These are phyloP conservation scores for Histomonas meleagridis DNA, from an alignment of 208 protist genomes.

Conservation along the genomic window DNA sequence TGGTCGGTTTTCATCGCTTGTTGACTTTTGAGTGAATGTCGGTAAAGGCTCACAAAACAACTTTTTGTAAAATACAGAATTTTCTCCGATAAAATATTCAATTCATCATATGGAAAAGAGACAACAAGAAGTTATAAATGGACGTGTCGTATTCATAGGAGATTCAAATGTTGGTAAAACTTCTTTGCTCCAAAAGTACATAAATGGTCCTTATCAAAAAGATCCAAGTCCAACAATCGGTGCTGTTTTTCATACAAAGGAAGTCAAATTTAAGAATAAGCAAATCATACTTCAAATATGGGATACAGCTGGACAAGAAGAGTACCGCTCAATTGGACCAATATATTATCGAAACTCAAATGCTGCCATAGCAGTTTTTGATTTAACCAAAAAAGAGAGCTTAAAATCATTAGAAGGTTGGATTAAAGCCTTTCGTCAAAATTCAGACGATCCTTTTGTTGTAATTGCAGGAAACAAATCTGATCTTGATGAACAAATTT, in stretches of 20 bases:
- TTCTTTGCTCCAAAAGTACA: background rate
- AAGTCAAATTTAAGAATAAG: background rate
- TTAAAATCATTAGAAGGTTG: background rate
- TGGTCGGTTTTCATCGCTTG: too few relatives aligned
- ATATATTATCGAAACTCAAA: background rate
- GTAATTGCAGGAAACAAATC: slow-evolving; percentile 25
- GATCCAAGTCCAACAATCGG: background rate
- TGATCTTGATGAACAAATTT: background rate
- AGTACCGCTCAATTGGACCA: background rate
- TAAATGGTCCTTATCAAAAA: background rate
- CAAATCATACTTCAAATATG: background rate
- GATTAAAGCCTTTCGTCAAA: background rate
- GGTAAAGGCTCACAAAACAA: too few relatives aligned
- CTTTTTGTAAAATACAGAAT: too few relatives aligned
- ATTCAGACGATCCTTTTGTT: background rate
- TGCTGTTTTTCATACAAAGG: slow-evolving; percentile 21
- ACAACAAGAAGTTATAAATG: background rate
- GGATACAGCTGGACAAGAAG: slow-evolving; percentile 17
- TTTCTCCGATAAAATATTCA: too few relatives aligned
- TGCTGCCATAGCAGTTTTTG: slow-evolving; percentile 3
- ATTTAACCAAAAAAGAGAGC: background rate
- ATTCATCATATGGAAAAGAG: too few relatives aligned
- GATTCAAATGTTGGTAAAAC: slow-evolving; percentile 5
- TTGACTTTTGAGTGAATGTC: too few relatives aligned
- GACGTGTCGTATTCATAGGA: background rate